phyloP scores from a whole-genome alignment of 108 stramenopile species.

The Pseudonitzschia multiseries region DNA sequence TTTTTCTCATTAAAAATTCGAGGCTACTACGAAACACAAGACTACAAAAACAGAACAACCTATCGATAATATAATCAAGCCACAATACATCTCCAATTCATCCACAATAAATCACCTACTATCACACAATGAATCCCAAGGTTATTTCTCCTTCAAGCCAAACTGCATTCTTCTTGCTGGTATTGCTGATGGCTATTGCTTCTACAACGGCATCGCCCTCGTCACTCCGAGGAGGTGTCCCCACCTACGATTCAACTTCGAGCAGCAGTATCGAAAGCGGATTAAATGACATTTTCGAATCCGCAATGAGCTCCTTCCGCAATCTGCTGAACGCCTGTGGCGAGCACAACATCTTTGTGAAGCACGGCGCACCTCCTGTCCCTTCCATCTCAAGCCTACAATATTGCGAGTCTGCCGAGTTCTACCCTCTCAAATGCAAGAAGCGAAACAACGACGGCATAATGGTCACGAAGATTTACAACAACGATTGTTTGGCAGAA shows the following conservation, averaged over 20 bases:
- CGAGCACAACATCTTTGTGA: neutral
- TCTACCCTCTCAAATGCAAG: neutral
- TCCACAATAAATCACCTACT: no score
- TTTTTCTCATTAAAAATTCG: neutral
- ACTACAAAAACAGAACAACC: neutral
- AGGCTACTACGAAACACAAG: neutral
- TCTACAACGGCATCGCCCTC: neutral
- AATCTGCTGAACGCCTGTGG: neutral
- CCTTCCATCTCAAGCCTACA: neutral
- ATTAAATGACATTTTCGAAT: neutral
- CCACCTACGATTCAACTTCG: neutral
- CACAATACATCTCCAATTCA: no score
- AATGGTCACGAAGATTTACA: neutral
- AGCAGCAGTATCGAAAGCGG: neutral
- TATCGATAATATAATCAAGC: no score
- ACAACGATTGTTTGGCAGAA: neutral
- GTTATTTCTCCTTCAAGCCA: neutral
- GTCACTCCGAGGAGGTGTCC: neutral
- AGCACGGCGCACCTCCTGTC: neutral
- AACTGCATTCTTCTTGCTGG: neutral
- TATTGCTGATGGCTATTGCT: neutral
- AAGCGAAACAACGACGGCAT: neutral
- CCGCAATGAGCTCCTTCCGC: neutral
- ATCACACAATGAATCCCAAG: neutral
- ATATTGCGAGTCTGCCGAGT: neutral